Conservation (phyloP, 202 grass and related monocot genomes). For the Bolboschoenoplectus hybrid region DNA sequence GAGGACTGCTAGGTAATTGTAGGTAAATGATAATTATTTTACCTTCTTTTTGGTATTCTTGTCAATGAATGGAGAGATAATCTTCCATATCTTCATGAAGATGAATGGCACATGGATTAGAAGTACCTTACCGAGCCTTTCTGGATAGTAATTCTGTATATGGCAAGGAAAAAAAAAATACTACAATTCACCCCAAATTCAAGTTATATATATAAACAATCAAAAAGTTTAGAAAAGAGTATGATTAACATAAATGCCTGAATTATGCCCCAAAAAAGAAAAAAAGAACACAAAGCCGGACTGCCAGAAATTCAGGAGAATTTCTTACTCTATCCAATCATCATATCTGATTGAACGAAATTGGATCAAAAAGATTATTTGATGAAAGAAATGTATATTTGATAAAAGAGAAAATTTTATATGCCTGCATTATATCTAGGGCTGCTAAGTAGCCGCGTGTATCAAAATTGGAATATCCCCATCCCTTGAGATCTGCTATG, state of each 20-base stretch:
- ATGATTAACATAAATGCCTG: neutral
- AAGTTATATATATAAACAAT: slow-evolving; percentile 18
- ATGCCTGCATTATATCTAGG: slow-evolving; percentile 55
- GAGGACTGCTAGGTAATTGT: neutral
- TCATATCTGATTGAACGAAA: neutral
- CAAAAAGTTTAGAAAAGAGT: neutral
- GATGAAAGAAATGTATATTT: neutral
- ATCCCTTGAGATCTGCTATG: slow-evolving; percentile 54
- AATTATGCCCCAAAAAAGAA: neutral
- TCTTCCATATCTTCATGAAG: slow-evolving; percentile 57
- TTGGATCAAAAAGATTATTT: neutral
- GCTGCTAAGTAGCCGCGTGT: slow-evolving; percentile 40
- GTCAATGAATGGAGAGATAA: slow-evolving; percentile 51
- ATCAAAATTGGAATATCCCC: slow-evolving; percentile 49
- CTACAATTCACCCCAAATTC: neutral
- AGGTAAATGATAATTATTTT: neutral
- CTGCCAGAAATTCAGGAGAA: neutral
- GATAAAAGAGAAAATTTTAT: neutral
- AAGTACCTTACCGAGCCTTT: slow-evolving; percentile 52
- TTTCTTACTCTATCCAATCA: neutral
- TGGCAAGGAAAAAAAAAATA: neutral
- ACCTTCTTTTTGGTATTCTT: slow-evolving; percentile 57
- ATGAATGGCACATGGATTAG: slow-evolving; percentile 48
- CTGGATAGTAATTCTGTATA: slow-evolving; percentile 51
- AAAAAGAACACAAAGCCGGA: neutral